Percentiles rank a stretch among this genome's conserved stretches.
Evolutionary conservation across 495 filamentous ascomycete species (phyloP).

Genomic region (Hypoxylon rickii): DNA sequence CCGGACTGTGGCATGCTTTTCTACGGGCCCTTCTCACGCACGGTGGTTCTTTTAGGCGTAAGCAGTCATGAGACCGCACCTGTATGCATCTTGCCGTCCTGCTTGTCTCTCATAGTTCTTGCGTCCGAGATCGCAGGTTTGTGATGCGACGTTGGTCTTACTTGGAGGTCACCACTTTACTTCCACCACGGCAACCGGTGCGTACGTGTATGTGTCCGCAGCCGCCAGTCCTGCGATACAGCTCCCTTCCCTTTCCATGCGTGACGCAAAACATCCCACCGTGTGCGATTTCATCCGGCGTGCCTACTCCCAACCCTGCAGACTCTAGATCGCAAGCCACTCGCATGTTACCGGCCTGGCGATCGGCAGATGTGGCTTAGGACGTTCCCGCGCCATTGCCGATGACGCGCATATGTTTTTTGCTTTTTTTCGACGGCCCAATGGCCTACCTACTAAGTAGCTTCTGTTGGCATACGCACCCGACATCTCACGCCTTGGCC

Average conservation of each 20-base stretch:
- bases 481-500: too few relatives aligned
- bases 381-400: background rate
- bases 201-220: background rate
- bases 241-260: background rate
- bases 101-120: constrained; percentile 18
- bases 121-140: constrained; percentile 33
- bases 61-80: constrained; percentile 27
- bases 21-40: background rate
- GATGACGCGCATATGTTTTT: background rate
- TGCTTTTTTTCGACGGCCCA: background rate
- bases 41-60: constrained; percentile 4
- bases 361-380: background rate
- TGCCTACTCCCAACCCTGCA: too few relatives aligned
- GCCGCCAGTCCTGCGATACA: background rate
- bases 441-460: too few relatives aligned
- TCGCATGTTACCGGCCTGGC: background rate
- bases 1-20: constrained; percentile 5
- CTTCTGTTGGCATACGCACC: too few relatives aligned
- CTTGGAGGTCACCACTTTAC: constrained; percentile 28
- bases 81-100: constrained; percentile 32
- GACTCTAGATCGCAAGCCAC: background rate
- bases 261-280: background rate
- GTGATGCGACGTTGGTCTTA: constrained; percentile 32
- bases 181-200: constrained; percentile 1
- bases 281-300: too few relatives aligned